A percentile compares a stretch with the other conserved stretches of the same genome.
phyloP scores from a whole-genome alignment of 129 eudicot species.

The carrot (Daucus carota) region DH1_v3.0 NC_030385.2:32301501-32302000 shows the following conservation, averaged over 20 bases:
- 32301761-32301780: conserved; percentile 19
- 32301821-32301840: conserved; percentile 2
- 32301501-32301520: neutral
- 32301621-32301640: neutral
- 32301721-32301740: conserved; percentile 23
- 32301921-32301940: conserved; percentile 17
- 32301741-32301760: conserved; percentile 18
- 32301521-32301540: neutral
- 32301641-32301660: conserved; percentile 12
- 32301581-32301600: neutral
- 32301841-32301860: conserved; percentile 4
- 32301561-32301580: neutral
- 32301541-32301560: neutral
- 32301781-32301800: conserved; percentile 19
- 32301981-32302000: conserved; percentile 14
- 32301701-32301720: conserved; percentile 28
- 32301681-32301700: conserved; percentile 17
- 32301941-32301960: conserved; percentile 31
- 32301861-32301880: conserved; percentile 17
- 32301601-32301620: neutral
- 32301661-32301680: conserved; percentile 25
- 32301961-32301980: conserved; percentile 21
- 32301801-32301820: conserved; percentile 16
- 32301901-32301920: conserved; percentile 10
- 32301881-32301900: conserved; percentile 26